phyloP scores from a whole-genome alignment of 306 rosid genomes.

The Hippophae rhamnoides region DNA sequence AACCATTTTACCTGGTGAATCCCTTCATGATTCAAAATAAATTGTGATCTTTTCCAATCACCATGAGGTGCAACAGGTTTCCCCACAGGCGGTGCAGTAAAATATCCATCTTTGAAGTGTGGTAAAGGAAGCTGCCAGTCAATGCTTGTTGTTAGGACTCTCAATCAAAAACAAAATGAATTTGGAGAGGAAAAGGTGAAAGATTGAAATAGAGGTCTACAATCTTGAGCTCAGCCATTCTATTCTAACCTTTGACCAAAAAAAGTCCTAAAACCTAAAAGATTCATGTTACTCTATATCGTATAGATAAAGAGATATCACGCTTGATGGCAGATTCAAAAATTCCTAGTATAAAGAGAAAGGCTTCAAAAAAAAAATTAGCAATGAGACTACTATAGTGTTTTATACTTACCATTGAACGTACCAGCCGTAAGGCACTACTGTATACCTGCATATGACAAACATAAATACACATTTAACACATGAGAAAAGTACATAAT shows the following conservation, averaged over 20 bases:
- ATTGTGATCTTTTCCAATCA: constrained; percentile 93
- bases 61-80: constrained; percentile 71
- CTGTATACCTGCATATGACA: constrained; percentile 66
- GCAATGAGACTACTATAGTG: constrained; percentile 6
- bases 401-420: constrained; percentile 77
- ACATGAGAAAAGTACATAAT: constrained; percentile 3
- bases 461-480: constrained; percentile 10
- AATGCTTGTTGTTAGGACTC: constrained; percentile 23
- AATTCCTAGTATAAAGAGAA: too few relatives aligned
- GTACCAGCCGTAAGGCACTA: constrained; percentile 96
- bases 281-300: too few relatives aligned
- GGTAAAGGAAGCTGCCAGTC: constrained; percentile 85
- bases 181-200: too few relatives aligned
- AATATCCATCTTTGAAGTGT: constrained; percentile 77
- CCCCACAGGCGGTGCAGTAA: constrained; percentile 87
- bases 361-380: neutral
- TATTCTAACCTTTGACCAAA: too few relatives aligned
- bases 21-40: constrained; percentile 78
- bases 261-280: too few relatives aligned
- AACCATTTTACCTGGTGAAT: constrained; percentile 58
- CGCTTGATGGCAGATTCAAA: too few relatives aligned
- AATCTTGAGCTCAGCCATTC: too few relatives aligned
- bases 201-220: too few relatives aligned
- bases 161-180: neutral
- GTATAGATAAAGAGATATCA: too few relatives aligned